Percentiles rank a stretch among this genome's conserved stretches.
phyloP scores from a whole-genome alignment of 1,284 basidiomycete species.

The Moesziomyces parantarcticus region DNA sequence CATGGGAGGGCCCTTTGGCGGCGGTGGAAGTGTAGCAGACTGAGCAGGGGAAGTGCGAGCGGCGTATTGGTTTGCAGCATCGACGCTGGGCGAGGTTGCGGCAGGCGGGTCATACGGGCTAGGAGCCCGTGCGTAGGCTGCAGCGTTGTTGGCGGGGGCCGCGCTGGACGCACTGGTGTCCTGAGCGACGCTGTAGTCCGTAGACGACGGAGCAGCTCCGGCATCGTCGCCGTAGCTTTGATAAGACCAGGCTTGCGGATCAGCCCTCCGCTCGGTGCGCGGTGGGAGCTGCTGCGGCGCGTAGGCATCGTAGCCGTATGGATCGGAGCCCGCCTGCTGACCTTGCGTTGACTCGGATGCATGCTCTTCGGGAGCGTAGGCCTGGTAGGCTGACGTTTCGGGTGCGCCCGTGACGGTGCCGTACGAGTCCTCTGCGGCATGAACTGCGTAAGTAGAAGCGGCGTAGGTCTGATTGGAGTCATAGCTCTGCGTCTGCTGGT shows the following conservation, averaged over 20 bases:
- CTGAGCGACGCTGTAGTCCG: constrained; percentile 1
- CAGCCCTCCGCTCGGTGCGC: neutral
- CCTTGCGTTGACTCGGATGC: neutral
- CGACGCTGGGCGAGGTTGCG: constrained; percentile 4
- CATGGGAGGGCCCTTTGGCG: constrained; percentile 18
- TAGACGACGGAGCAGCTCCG: neutral
- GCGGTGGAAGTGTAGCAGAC: constrained; percentile 12
- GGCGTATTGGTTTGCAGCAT: constrained; percentile 7
- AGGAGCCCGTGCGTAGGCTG: constrained; percentile 13
- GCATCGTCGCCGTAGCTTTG: constrained; percentile 13
- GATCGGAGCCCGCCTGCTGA: constrained; percentile 6
- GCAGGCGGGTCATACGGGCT: constrained; percentile 38
- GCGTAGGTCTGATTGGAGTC: constrained; percentile 19
- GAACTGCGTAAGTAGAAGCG: constrained; percentile 2
- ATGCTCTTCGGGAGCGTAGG: constrained; percentile 10
- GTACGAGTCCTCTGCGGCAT: constrained; percentile 11
- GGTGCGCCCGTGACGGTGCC: neutral
- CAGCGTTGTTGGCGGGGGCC: neutral
- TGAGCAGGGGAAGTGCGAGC: constrained; percentile 3
- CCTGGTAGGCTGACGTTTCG: constrained; percentile 7
- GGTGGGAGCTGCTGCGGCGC: constrained; percentile 8
- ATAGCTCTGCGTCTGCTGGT: constrained; percentile 4
- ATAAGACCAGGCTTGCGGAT: constrained; percentile 9
- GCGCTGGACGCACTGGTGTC: constrained; percentile 5
- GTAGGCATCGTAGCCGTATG: constrained; percentile 10